Evolutionary conservation across 2,329 filamentous ascomycete species (phyloP), one percentile per base, ranked within the genome.

Genomic region (Hymenoscyphus occultus): DNA sequence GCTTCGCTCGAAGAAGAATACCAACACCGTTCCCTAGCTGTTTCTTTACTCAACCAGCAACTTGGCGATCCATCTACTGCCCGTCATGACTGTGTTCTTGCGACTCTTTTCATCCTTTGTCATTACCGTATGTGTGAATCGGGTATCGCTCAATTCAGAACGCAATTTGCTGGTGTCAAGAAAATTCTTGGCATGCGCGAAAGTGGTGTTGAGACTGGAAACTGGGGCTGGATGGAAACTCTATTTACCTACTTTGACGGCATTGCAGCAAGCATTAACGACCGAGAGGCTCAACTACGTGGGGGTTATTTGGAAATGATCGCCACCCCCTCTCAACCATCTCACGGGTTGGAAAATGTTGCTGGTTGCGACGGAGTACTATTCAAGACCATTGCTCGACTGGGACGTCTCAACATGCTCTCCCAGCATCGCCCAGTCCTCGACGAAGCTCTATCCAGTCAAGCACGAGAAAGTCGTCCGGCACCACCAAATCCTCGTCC

Each of bases 241-340:
- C 87, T 97, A 71, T 97, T 97, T 74, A 95, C 92, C 40, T 96
- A 94, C 83, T 96, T 96, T 75, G 94, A 97, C 76, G 92, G 93
- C 63, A 92, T 97, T 79, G 93, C 92, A 0, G 92, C 92, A 48
- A 93, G 90, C 61, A 92, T 96, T 74, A 97, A 97, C 72, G 91
- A 97, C 77, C 87, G 93, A 61, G 93, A 97, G 77, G 87, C 91
- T 39, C 92, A 96, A 76, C 85, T 97, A 19, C 82, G 83, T 45
- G 84, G 84, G 32, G 81, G 83, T 40, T 85, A 84, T 61, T 76
- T 90, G 40, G 87, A 90, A 69, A 86, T 88, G 78, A 82, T 86
- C 64, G 85, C 66, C 82, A 87, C 68, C 84, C 86, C 13, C 82
- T 86, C 35, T 87, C 91, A 73, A 84, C 74, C 80, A 1, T 83